These are phyloP conservation scores for Paramecium sexaurelia DNA, from an alignment of 73 alveolate genomes.

Conservation along the genomic window DNA sequence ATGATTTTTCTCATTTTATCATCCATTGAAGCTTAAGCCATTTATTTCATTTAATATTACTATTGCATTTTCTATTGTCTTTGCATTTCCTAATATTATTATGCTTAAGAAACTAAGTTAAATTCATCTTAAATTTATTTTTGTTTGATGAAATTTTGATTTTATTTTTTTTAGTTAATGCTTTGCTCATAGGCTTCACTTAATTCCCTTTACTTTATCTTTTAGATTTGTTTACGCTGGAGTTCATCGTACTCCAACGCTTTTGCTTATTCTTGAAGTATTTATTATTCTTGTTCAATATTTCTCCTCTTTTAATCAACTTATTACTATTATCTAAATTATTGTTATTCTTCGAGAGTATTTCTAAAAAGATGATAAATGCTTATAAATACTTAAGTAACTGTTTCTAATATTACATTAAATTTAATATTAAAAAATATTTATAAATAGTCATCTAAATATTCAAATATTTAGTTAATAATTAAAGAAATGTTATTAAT, in stretches of 20 bases:
- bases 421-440: background rate
- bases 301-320: background rate
- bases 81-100: conserved; percentile 33
- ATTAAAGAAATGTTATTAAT: background rate
- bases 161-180: background rate
- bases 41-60: background rate
- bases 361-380: background rate
- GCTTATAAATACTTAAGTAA: background rate
- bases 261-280: background rate
- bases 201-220: conserved; percentile 1
- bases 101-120: background rate
- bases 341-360: conserved; percentile 21
- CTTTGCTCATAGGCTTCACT: conserved; percentile 15
- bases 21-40: conserved; percentile 34
- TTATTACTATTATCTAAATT: background rate
- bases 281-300: background rate
- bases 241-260: conserved; percentile 30
- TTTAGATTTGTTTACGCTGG: background rate
- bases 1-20: conserved; percentile 23
- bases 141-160: background rate
- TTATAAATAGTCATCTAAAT: background rate
- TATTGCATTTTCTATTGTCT: background rate
- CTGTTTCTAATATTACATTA: conserved; percentile 45
- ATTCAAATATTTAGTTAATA: background rate
- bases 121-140: conserved; percentile 44